These are phyloP conservation scores for Globisporangium uncinulatum DNA, from an alignment of 352 stramenopile genomes.

Conservation along the genomic window DNA sequence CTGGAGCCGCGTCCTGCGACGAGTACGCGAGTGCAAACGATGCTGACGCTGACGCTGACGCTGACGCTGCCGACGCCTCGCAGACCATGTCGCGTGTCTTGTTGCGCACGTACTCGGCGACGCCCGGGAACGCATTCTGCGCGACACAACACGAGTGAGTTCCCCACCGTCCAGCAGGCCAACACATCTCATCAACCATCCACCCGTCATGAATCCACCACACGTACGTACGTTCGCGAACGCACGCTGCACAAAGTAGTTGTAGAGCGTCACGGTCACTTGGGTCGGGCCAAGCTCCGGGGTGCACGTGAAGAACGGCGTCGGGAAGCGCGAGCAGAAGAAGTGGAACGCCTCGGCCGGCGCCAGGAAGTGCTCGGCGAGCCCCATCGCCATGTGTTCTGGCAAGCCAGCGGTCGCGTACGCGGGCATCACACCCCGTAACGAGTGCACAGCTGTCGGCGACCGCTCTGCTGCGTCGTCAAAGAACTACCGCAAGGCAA, in stretches of 20 bases:
- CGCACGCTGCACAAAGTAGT: slow-evolving; percentile 67
- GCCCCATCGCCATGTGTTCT: slow-evolving; percentile 45
- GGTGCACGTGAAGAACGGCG: slow-evolving; percentile 52
- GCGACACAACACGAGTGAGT: background rate
- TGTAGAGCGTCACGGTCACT: slow-evolving; percentile 55
- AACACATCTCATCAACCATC: too few relatives aligned
- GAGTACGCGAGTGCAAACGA: slow-evolving; percentile 38
- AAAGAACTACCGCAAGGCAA: slow-evolving; percentile 35
- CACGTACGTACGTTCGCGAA: slow-evolving; percentile 49
- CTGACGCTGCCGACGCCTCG: slow-evolving; percentile 16
- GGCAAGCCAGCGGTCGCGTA: slow-evolving; percentile 38
- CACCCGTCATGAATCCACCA: too few relatives aligned
- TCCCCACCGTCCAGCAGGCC: background rate
- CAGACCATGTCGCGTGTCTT: slow-evolving; percentile 70
- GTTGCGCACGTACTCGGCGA: slow-evolving; percentile 71
- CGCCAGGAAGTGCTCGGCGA: slow-evolving; percentile 68
- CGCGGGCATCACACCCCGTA: slow-evolving; percentile 54
- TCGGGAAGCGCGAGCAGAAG: slow-evolving; percentile 59
- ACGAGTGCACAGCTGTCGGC: slow-evolving; percentile 27
- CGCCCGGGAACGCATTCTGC: slow-evolving; percentile 70
- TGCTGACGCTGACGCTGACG: background rate
- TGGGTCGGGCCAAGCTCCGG: slow-evolving; percentile 11
- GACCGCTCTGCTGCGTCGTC: slow-evolving; percentile 25
- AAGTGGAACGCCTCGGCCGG: slow-evolving; percentile 63
- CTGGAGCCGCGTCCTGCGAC: slow-evolving; percentile 26